Evolutionary conservation across 202 grass and related monocot species (phyloP).

Genomic region (Hordeum pubiflorum): DNA sequence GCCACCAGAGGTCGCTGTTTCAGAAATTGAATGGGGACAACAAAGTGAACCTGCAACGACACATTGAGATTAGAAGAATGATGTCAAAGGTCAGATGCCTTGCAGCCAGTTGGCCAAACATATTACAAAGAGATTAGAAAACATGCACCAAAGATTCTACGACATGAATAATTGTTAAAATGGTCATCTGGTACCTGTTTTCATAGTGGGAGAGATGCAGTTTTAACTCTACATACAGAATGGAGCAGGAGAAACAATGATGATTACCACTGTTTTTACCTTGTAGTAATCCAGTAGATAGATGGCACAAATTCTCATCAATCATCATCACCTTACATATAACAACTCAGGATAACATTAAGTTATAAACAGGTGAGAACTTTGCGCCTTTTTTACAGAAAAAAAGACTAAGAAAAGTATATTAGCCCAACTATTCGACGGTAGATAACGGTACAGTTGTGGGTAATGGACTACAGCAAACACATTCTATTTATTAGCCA

Average conservation of each 20-base stretch:
- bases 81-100: neutral
- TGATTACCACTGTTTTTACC: neutral
- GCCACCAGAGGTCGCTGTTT: conserved; percentile 48
- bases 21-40: conserved; percentile 58
- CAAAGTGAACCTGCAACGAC: conserved; percentile 59
- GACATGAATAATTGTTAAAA: neutral
- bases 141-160: too few relatives aligned
- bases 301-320: neutral
- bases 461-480: neutral
- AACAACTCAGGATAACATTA: neutral
- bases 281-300: neutral
- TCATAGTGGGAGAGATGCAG: neutral
- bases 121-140: neutral
- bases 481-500: conserved; percentile 6
- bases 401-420: neutral
- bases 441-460: neutral
- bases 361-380: neutral
- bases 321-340: neutral
- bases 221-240: neutral
- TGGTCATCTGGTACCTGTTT: neutral
- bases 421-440: neutral
- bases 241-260: neutral
- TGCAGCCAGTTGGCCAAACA: neutral
- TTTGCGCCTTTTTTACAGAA: neutral
- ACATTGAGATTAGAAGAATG: conserved; percentile 10